Evolutionary conservation across 2,329 filamentous ascomycete species (phyloP).

Genomic region (Penicillium palitans): DNA sequence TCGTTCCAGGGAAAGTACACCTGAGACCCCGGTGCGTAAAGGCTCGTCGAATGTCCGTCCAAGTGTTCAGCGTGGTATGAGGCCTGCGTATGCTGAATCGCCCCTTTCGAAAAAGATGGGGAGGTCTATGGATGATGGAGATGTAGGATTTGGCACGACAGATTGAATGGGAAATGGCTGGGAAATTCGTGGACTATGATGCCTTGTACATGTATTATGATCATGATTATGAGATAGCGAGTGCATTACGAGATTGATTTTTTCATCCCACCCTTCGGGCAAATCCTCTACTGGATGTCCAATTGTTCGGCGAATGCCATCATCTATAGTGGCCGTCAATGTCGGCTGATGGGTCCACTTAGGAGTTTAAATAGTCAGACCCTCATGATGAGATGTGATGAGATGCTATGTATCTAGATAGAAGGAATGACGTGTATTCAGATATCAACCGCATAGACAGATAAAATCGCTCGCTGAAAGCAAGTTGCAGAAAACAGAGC

Average conservation of each 20-base stretch:
- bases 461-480: conserved; percentile 24
- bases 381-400: conserved; percentile 5
- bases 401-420: conserved; percentile 19
- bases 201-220: conserved; percentile 7
- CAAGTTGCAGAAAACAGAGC: conserved; percentile 15
- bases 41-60: conserved; percentile 25
- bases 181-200: neutral
- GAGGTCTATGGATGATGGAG: conserved; percentile 32
- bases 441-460: conserved; percentile 12
- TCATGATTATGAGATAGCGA: conserved; percentile 3
- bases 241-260: neutral
- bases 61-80: conserved; percentile 26
- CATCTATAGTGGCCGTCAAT: neutral
- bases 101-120: conserved; percentile 38
- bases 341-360: neutral
- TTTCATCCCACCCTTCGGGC: neutral
- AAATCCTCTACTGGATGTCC: neutral
- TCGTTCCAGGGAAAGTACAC: conserved; percentile 36
- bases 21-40: conserved; percentile 29
- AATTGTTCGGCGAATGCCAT: neutral
- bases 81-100: conserved; percentile 29
- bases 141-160: conserved; percentile 29
- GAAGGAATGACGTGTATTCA: conserved; percentile 17
- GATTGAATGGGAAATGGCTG: conserved; percentile 16
- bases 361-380: neutral